Evolutionary conservation across 2,329 filamentous ascomycete genomes (phyloP), one percentile per base, ranked within the genome.

Genomic region (Beauveria asiatica): DNA sequence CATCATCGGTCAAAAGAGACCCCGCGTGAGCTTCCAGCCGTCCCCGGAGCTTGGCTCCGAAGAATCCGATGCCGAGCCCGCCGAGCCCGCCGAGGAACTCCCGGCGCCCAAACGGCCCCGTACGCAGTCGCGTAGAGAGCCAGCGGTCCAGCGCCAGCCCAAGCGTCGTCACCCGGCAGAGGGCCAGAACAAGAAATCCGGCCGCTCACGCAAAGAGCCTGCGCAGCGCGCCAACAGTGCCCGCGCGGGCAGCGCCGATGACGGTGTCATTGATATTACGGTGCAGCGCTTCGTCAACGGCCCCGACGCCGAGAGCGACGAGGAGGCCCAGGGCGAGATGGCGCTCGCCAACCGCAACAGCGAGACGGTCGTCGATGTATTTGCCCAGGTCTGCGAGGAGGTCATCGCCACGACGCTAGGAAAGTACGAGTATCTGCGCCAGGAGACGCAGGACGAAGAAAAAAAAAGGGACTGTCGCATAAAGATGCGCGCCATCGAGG

Each of bases 341-440:
- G 80, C 83, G 0, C 83, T 80, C 62, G 73, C 77, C 0, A 80
- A 79, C 64, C 76, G 78, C 17, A 71, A 74, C 23, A 82, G 82
- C 50, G 83, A 86, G 64, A 88, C 83, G 52, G 77, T 81, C 0
- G 75, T 87, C 2, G 85, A 88, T 64, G 84, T 87, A 1, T 74
- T 88, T 42, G 76, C 80, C 6, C 80, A 85, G 63, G 76, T 86
- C 16, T 87, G 82, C 67, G 79, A 84, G 39, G 84, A 87, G 66
- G 76, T 86, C 37, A 74, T 86, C 21, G 76, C 76, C n/a, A 72
- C 75, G 2, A 79, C 75, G 16, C 68, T 86, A 37, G 72, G 73
- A 1, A 77, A 77, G 52, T 69, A 85, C 2, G 72, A 78, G 48
- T 75, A 80, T 37, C 72, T 75, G 10, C 55, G 67, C 5, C 59